Percentiles rank a stretch among this genome's conserved stretches.
Evolutionary conservation across 305 asterid species (phyloP).

Genomic region (Fraxinus paxiana): DNA sequence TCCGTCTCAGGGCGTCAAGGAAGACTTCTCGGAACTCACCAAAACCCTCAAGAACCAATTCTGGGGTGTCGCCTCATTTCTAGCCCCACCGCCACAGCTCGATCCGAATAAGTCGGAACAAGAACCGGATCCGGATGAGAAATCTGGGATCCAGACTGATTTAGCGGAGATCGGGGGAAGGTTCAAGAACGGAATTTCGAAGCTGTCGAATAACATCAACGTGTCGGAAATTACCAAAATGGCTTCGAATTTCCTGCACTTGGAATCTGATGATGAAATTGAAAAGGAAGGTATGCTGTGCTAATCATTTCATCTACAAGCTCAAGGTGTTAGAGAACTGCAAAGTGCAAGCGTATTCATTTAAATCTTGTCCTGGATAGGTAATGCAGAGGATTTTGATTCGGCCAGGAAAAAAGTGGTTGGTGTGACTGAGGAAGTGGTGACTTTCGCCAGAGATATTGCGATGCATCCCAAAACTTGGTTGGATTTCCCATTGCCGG

Average conservation of each 20-base stretch:
- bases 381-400: slow-evolving; percentile 7
- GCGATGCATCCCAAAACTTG: slow-evolving; percentile 92
- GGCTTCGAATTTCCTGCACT: slow-evolving; percentile 73
- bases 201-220: slow-evolving; percentile 58
- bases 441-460: slow-evolving; percentile 70
- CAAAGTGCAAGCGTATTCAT: background rate
- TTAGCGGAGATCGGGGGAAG: slow-evolving; percentile 91
- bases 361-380: background rate
- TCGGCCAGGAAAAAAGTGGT: slow-evolving; percentile 38
- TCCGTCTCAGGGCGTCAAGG: slow-evolving; percentile 81
- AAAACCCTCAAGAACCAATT: slow-evolving; percentile 83
- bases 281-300: slow-evolving; percentile 30
- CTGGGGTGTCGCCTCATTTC: slow-evolving; percentile 93
- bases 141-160: slow-evolving; percentile 41
- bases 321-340: background rate
- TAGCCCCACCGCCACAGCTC: slow-evolving; percentile 76
- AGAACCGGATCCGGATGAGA: slow-evolving; percentile 19
- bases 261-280: slow-evolving; percentile 73
- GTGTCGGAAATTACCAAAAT: slow-evolving; percentile 77
- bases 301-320: background rate
- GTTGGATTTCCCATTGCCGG: slow-evolving; percentile 81
- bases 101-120: slow-evolving; percentile 7
- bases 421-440: slow-evolving; percentile 85
- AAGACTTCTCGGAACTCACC: slow-evolving; percentile 81
- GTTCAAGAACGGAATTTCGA: slow-evolving; percentile 75